Percentiles rank a stretch among this genome's conserved stretches.
These are phyloP conservation scores for Parachlorella kessleri DNA, from an alignment of 139 green algal genomes.

Conservation along the genomic window DNA sequence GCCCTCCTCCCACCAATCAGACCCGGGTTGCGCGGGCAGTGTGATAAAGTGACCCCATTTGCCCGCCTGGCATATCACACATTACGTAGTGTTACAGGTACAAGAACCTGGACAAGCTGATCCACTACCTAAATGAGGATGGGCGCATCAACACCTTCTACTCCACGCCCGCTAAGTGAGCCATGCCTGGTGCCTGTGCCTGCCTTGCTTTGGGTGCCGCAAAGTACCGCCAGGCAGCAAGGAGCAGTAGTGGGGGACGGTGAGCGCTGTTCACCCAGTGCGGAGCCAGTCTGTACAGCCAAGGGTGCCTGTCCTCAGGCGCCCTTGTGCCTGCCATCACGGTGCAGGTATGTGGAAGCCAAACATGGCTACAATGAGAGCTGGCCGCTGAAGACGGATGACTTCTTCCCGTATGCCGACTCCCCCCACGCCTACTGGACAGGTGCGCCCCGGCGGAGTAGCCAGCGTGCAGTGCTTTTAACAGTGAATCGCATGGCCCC, in stretches of 20 bases:
- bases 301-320: too few species aligned
- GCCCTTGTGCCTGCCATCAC: too few species aligned
- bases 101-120: conserved; percentile 88
- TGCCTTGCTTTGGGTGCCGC: not conserved
- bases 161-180: conserved; percentile 69
- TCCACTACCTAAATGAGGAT: conserved; percentile 67
- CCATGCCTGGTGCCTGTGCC: too few species aligned
- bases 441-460: conserved; percentile 36
- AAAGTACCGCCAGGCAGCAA: not conserved
- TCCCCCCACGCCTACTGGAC: conserved; percentile 86
- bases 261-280: not conserved
- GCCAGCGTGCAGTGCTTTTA: not conserved
- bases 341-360: conserved; percentile 62
- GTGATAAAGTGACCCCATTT: too few species aligned
- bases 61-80: too few species aligned
- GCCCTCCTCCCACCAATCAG: too few species aligned
- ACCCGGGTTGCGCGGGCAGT: too few species aligned
- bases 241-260: not conserved
- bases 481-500: not conserved
- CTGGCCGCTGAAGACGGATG: conserved; percentile 78
- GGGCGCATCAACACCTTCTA: conserved; percentile 84
- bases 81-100: too few species aligned
- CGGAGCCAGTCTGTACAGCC: too few species aligned
- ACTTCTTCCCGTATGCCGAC: conserved; percentile 95
- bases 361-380: conserved; percentile 62